Conservation (phyloP, 2,329 filamentous ascomycete species). For the Neophaeococcomyces mojaviensis region DNA sequence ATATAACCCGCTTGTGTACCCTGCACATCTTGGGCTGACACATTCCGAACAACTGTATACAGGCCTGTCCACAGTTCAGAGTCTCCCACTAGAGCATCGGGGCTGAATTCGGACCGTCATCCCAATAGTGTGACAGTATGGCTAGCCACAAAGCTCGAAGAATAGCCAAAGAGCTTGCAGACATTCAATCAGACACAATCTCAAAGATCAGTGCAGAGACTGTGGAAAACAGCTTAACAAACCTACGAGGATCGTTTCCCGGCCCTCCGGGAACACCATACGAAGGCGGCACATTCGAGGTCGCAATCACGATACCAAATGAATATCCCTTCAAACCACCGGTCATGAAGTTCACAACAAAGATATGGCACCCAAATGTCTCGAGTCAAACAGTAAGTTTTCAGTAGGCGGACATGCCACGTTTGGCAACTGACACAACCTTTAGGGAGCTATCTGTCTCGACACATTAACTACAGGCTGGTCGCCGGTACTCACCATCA, state of each 20-base stretch:
- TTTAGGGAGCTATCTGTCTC: constrained; percentile 87
- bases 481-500: constrained; percentile 95
- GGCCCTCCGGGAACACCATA: constrained; percentile 92
- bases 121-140: constrained; percentile 31
- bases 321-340: constrained; percentile 93
- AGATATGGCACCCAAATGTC: constrained; percentile 95
- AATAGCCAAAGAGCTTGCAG: constrained; percentile 43
- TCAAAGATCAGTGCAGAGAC: constrained; percentile 69
- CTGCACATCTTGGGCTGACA: too few relatives aligned
- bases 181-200: constrained; percentile 54
- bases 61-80: too few relatives aligned
- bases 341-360: constrained; percentile 82
- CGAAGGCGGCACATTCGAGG: constrained; percentile 70
- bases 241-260: constrained; percentile 73
- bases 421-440: constrained; percentile 11
- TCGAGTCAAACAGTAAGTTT: constrained; percentile 77
- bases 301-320: constrained; percentile 80
- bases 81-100: too few relatives aligned
- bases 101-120: too few relatives aligned
- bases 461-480: constrained; percentile 84
- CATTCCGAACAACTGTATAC: too few relatives aligned
- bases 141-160: constrained; percentile 51
- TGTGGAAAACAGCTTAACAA: constrained; percentile 62
- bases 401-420: constrained; percentile 1
- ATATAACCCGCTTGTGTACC: too few relatives aligned